A percentile compares a stretch with the other conserved stretches of the same genome.
Conservation (phyloP, 805 yeast species). For the Yamadazyma phyllophila region DNA sequence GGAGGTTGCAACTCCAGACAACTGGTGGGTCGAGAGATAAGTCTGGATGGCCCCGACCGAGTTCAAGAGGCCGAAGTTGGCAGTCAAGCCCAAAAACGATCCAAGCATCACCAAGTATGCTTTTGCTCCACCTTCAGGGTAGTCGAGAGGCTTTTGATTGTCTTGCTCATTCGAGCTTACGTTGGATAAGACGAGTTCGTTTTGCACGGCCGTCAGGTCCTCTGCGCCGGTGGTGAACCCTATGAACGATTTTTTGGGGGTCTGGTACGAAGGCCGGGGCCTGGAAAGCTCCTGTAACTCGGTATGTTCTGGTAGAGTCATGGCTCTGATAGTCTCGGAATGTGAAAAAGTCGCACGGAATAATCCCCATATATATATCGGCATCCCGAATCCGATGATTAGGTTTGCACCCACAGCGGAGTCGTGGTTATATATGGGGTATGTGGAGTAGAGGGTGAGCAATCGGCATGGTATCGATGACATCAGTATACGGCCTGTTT, state of each 20-base stretch:
- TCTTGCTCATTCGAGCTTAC: not conserved
- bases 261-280: not conserved
- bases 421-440: too few relatives aligned
- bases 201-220: not conserved
- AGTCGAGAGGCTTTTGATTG: not conserved
- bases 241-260: not conserved
- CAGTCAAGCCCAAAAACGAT: constrained; percentile 24
- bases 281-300: constrained; percentile 1
- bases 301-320: not conserved
- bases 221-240: not conserved
- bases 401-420: too few relatives aligned
- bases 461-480: too few relatives aligned
- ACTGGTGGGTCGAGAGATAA: constrained; percentile 36
- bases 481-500: too few relatives aligned
- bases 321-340: too few relatives aligned
- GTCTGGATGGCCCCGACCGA: constrained; percentile 41
- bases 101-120: constrained; percentile 26
- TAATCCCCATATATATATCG: too few relatives aligned
- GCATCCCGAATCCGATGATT: too few relatives aligned
- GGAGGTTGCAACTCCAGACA: constrained; percentile 24
- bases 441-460: too few relatives aligned
- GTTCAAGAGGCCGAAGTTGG: constrained; percentile 31
- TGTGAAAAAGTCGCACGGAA: too few relatives aligned
- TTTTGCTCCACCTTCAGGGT: constrained; percentile 26
- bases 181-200: not conserved